These are phyloP conservation scores for Sarcomyxa edulis DNA, from an alignment of 768 basidiomycete species.

Conservation along the genomic window DNA sequence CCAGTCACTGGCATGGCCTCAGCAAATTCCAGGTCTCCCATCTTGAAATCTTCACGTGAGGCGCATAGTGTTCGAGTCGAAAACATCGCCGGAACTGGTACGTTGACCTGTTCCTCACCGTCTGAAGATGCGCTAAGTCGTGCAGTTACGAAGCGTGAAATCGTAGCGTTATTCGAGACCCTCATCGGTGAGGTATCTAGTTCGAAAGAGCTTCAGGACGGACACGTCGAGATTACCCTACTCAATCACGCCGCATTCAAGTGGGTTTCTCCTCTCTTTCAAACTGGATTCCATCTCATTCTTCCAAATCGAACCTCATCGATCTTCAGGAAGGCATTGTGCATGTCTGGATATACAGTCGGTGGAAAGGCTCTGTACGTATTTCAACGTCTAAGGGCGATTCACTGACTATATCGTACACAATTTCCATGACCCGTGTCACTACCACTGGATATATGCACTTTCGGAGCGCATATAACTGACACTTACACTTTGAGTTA, in stretches of 20 bases:
- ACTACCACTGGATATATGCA: too few relatives aligned
- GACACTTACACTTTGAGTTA: neutral
- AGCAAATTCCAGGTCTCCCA: conserved; percentile 9
- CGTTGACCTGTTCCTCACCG: conserved; percentile 2
- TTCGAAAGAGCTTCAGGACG: conserved; percentile 29
- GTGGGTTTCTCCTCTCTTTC: conserved; percentile 27
- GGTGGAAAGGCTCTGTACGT: conserved; percentile 53
- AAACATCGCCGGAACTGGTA: conserved; percentile 38
- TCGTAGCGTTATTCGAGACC: conserved; percentile 50
- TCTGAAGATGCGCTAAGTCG: conserved; percentile 4
- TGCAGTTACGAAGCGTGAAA: conserved; percentile 36
- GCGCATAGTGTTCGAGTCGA: conserved; percentile 45
- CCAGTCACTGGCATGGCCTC: too few relatives aligned
- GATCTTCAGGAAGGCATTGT: conserved; percentile 62
- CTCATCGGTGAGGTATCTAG: conserved; percentile 54
- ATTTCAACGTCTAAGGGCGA: neutral
- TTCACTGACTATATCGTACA: neutral
- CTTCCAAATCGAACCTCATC: neutral
- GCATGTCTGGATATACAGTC: conserved; percentile 59
- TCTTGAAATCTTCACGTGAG: conserved; percentile 29
- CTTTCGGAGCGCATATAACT: too few relatives aligned
- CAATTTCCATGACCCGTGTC: neutral
- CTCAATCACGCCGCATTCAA: conserved; percentile 44
- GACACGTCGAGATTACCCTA: conserved; percentile 46
- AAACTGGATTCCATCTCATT: neutral